Conservation (phyloP, 2,329 filamentous ascomycete species). For the Microdochium trichocladiopsis region DNA sequence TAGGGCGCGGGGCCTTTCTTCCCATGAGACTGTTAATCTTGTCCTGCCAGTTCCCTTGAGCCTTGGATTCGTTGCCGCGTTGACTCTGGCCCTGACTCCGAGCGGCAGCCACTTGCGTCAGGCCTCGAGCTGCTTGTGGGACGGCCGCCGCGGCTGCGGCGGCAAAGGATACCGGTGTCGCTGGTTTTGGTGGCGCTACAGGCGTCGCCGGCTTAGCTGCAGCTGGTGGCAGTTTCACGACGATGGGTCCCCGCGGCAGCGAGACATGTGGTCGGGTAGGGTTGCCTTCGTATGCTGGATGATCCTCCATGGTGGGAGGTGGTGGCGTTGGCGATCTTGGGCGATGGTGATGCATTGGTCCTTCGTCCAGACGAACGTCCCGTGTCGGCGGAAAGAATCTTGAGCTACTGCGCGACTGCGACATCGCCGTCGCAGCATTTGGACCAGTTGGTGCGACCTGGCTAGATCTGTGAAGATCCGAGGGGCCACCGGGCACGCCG, state of each 20-base stretch:
- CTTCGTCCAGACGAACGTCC: slow-evolving; percentile 37
- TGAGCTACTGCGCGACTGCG: slow-evolving; percentile 44
- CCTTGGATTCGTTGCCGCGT: slow-evolving; percentile 4
- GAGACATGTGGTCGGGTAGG: slow-evolving; percentile 59
- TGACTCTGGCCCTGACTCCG: slow-evolving; percentile 1
- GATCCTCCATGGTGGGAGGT: slow-evolving; percentile 61
- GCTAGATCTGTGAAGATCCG: not conserved
- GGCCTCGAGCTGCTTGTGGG: not conserved
- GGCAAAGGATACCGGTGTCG: slow-evolving; percentile 35
- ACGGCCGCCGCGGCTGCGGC: slow-evolving; percentile 25
- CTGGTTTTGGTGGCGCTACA: slow-evolving; percentile 22
- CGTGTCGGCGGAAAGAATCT: slow-evolving; percentile 52
- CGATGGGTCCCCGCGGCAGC: slow-evolving; percentile 61
- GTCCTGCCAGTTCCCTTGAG: slow-evolving; percentile 61
- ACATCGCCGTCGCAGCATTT: slow-evolving; percentile 11
- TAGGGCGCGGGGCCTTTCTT: slow-evolving; percentile 52
- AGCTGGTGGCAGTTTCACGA: slow-evolving; percentile 73
- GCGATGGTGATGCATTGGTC: slow-evolving; percentile 29
- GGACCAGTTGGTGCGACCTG: slow-evolving; percentile 4
- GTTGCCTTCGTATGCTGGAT: slow-evolving; percentile 67
- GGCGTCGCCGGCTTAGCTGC: slow-evolving; percentile 29
- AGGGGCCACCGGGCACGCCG: slow-evolving; percentile 19
- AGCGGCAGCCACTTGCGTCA: not conserved
- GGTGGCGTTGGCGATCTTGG: slow-evolving; percentile 61
- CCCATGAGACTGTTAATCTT: slow-evolving; percentile 73